Conservation (phyloP, 768 basidiomycete species). For the Rhodotorula toruloides region DNA sequence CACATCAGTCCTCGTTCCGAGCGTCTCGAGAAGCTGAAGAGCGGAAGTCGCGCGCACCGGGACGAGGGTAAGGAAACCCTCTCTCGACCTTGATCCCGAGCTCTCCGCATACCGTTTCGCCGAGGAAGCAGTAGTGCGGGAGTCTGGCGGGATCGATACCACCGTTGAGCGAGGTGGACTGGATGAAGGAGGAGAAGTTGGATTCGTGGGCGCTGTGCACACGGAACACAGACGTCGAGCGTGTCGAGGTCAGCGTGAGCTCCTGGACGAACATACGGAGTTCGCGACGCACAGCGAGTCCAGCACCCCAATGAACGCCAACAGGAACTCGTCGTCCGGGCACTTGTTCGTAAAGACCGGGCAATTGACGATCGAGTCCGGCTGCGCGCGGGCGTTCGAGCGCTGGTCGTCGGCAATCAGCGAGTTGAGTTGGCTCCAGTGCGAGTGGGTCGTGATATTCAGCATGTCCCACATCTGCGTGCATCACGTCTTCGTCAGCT, state of each 20-base stretch:
- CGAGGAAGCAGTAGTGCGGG: conserved; percentile 3
- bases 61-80: conserved; percentile 15
- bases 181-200: conserved; percentile 20
- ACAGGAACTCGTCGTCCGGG: conserved; percentile 30
- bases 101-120: not conserved
- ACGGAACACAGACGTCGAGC: no score
- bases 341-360: conserved; percentile 19
- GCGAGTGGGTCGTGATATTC: not conserved
- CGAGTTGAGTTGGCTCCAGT: conserved; percentile 9
- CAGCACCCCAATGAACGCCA: conserved; percentile 33
- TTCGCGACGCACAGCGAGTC: conserved; percentile 21
- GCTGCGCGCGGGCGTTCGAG: conserved; percentile 26
- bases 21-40: no score
- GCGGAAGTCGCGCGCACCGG: conserved; percentile 10
- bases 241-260: not conserved
- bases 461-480: conserved; percentile 25
- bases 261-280: not conserved
- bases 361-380: conserved; percentile 18
- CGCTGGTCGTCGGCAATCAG: conserved; percentile 30
- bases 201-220: conserved; percentile 1
- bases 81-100: conserved; percentile 25
- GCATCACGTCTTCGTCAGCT: not conserved
- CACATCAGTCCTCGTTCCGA: no score
- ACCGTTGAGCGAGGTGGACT: not conserved
- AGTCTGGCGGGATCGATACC: conserved; percentile 1